Conservation (phyloP, 805 yeast genomes). For the Spathaspora sp. region DNA sequence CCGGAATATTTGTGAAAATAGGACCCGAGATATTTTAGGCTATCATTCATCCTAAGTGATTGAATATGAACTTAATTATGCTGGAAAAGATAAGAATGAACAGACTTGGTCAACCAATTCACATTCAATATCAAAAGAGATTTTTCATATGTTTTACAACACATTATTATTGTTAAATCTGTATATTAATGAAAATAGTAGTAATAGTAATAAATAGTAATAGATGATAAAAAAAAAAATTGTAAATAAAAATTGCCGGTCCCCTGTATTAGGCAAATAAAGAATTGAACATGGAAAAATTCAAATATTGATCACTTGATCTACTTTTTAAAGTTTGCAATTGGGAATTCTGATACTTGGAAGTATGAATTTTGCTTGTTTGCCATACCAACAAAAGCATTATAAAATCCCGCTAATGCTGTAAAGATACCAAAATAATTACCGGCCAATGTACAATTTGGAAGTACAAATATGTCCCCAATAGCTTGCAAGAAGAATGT, state of each 20-base stretch:
- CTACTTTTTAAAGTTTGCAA: no score
- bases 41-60: no score
- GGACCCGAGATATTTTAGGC: no score
- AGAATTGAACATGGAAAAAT: not conserved
- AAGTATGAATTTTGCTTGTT: slow-evolving; percentile 57
- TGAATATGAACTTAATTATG: no score
- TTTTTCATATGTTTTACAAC: no score
- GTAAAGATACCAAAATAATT: slow-evolving; percentile 58
- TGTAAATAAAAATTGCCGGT: not conserved
- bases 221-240: not conserved
- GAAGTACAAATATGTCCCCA: slow-evolving; percentile 45
- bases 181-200: not conserved
- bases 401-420: slow-evolving; percentile 57
- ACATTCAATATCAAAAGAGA: no score
- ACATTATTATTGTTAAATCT: not conserved
- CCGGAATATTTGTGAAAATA: no score
- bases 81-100: no score
- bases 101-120: no score
- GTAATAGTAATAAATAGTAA: not conserved
- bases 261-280: not conserved
- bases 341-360: slow-evolving; percentile 38
- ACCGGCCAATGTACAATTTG: slow-evolving; percentile 49
- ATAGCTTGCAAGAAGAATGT: slow-evolving; percentile 53
- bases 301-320: no score
- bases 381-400: slow-evolving; percentile 59